Evolutionary conservation across 257 asterid species (phyloP).

Genomic region (Pogostemon cablin): DNA sequence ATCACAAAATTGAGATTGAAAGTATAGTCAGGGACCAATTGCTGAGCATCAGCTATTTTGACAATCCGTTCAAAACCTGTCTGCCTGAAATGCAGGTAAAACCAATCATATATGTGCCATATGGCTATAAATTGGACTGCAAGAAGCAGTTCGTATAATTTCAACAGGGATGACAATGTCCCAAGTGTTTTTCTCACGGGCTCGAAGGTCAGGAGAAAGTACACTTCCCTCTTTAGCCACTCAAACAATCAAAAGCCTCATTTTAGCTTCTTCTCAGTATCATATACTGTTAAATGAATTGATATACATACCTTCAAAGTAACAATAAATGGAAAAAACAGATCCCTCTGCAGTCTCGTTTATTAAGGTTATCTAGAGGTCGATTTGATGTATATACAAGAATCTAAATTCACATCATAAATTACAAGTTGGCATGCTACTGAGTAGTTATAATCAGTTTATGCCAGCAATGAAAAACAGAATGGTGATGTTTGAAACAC

Average conservation of each 20-base stretch:
- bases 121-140: neutral
- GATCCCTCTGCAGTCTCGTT: constrained; percentile 90
- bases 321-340: constrained; percentile 85
- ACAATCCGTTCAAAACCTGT: constrained; percentile 74
- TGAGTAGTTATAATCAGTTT: constrained; percentile 7
- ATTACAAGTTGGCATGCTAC: constrained; percentile 10
- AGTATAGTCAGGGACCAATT: constrained; percentile 49
- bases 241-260: neutral
- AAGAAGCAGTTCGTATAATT: constrained; percentile 1
- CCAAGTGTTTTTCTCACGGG: constrained; percentile 5
- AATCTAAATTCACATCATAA: constrained; percentile 48
- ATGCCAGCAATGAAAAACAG: neutral
- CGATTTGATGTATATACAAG: constrained; percentile 93
- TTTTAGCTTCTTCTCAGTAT: constrained; percentile 25
- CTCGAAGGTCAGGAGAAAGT: neutral
- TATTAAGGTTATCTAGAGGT: constrained; percentile 90
- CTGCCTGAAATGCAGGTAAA: constrained; percentile 56
- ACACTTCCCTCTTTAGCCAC: neutral
- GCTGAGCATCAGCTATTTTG: constrained; percentile 79
- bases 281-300: neutral
- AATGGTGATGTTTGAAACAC: constrained; percentile 35
- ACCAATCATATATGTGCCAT: constrained; percentile 19
- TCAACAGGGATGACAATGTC: neutral
- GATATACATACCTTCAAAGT: constrained; percentile 63
- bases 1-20: neutral